Conservation (phyloP, 805 yeast species). For the Saccharomycopsis selenospora region DNA sequence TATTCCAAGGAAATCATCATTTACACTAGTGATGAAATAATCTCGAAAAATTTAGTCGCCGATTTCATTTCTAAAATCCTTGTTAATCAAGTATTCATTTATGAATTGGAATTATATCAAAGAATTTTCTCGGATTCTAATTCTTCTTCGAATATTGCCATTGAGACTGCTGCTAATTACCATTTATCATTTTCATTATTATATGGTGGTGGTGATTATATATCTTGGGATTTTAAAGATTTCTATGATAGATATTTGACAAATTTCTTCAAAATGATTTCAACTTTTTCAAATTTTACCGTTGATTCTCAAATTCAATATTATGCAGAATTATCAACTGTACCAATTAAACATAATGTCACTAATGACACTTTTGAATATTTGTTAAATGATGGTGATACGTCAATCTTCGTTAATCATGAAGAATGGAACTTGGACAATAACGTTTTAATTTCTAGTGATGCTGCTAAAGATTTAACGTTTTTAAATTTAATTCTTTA, state of each 20-base stretch:
- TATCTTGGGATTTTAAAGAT: conserved; percentile 66
- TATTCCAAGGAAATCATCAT: conserved; percentile 28
- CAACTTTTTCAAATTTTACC: conserved; percentile 59
- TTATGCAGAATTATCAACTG: conserved; percentile 41
- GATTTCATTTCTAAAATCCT: conserved; percentile 35
- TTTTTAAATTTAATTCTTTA: conserved; percentile 64
- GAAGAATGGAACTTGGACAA: conserved; percentile 72
- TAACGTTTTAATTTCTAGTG: conserved; percentile 36
- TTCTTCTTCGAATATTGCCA: conserved; percentile 36
- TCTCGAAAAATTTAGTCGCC: conserved; percentile 42
- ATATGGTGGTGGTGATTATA: conserved; percentile 58
- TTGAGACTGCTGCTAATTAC: conserved; percentile 44
- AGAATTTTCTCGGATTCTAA: conserved; percentile 19
- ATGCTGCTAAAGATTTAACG: conserved; percentile 52
- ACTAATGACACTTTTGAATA: conserved; percentile 27
- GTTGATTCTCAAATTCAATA: conserved; percentile 74
- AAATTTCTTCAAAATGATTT: conserved; percentile 48
- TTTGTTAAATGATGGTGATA: conserved; percentile 27
- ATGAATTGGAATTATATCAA: conserved; percentile 26
- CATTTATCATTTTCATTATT: conserved; percentile 73
- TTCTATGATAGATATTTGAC: conserved; percentile 44
- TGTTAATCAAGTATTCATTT: conserved; percentile 25
- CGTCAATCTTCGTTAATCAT: conserved; percentile 52
- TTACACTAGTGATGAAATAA: conserved; percentile 31
- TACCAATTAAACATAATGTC: conserved; percentile 6